Percentiles rank a stretch among this genome's conserved stretches.
These are phyloP conservation scores for Sindora glabra DNA, from an alignment of 306 rosid species.

Conservation along the genomic window DNA sequence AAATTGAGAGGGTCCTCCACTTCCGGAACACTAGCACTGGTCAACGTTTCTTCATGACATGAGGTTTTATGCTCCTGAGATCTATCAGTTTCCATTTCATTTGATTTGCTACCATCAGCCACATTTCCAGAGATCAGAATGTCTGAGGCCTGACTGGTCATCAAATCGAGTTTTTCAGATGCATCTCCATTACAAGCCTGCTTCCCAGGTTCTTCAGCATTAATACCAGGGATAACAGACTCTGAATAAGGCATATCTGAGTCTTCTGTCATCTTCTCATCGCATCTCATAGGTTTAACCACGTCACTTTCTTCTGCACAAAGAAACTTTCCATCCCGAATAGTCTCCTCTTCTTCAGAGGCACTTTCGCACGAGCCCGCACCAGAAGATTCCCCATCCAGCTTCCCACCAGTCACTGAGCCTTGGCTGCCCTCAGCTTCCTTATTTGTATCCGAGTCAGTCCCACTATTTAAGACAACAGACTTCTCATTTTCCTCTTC, in stretches of 20 bases:
- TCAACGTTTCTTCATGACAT: constrained; percentile 30
- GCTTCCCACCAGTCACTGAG: constrained; percentile 56
- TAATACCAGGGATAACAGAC: constrained; percentile 12
- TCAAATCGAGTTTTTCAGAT: constrained; percentile 16
- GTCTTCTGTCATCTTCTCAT: constrained; percentile 17
- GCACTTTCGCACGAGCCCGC: constrained; percentile 48
- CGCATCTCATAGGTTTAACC: constrained; percentile 16
- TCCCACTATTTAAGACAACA: constrained; percentile 34
- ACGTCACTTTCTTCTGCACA: background rate
- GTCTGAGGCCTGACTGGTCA: constrained; percentile 17
- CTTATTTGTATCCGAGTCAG: constrained; percentile 44
- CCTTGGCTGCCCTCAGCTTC: constrained; percentile 54
- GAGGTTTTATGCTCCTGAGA: constrained; percentile 25
- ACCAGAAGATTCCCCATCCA: constrained; percentile 38
- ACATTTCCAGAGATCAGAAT: constrained; percentile 14
- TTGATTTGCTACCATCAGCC: constrained; percentile 6
- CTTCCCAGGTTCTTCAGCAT: constrained; percentile 25
- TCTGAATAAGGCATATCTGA: constrained; percentile 22
- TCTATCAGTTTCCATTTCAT: constrained; percentile 33
- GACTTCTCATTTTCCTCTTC: constrained; percentile 52
- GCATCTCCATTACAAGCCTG: constrained; percentile 22
- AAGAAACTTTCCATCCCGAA: constrained; percentile 8
- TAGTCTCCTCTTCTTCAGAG: constrained; percentile 69
- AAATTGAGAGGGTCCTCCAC: constrained; percentile 48
- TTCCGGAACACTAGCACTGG: constrained; percentile 22